Conservation (phyloP, 768 basidiomycete species). For the Exidia glandulosa region DNA sequence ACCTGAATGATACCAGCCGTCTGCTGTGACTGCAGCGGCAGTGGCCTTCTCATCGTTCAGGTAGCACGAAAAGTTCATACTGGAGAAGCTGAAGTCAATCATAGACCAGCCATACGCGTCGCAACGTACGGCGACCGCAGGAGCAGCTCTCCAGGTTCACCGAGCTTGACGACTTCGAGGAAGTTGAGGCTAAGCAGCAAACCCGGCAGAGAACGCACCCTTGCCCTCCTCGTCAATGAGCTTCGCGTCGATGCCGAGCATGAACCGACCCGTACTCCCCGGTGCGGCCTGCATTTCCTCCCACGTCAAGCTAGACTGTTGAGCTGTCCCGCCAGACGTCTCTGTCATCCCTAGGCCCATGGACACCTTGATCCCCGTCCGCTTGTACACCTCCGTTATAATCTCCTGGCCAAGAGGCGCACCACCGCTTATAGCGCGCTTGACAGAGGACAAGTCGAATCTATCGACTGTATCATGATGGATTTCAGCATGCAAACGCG, state of each 20-base stretch:
- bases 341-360: slow-evolving; percentile 9
- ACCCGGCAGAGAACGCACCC: not conserved
- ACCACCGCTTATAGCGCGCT: slow-evolving; percentile 57
- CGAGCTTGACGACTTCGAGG: not conserved
- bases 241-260: slow-evolving; percentile 2
- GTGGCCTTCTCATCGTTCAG: slow-evolving; percentile 14
- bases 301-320: slow-evolving; percentile 7
- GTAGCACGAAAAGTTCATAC: slow-evolving; percentile 13
- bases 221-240: not conserved
- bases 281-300: slow-evolving; percentile 9
- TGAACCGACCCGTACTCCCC: slow-evolving; percentile 4
- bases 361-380: slow-evolving; percentile 13
- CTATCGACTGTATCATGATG: slow-evolving; percentile 30
- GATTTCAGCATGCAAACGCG: not conserved
- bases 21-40: slow-evolving; percentile 6
- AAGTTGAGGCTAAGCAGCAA: not conserved
- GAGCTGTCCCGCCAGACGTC: not conserved
- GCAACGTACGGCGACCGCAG: not conserved
- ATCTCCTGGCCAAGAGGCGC: slow-evolving; percentile 67
- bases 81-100: slow-evolving; percentile 5
- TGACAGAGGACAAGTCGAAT: slow-evolving; percentile 54
- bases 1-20: not conserved
- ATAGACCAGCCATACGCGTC: not conserved
- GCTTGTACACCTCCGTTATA: slow-evolving; percentile 33
- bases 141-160: not conserved